A percentile compares a stretch with the other conserved stretches of the same genome.
These are phyloP conservation scores for Diplocarpon mali DNA, from an alignment of 2,329 filamentous ascomycete species.

Conservation along the genomic window DNA sequence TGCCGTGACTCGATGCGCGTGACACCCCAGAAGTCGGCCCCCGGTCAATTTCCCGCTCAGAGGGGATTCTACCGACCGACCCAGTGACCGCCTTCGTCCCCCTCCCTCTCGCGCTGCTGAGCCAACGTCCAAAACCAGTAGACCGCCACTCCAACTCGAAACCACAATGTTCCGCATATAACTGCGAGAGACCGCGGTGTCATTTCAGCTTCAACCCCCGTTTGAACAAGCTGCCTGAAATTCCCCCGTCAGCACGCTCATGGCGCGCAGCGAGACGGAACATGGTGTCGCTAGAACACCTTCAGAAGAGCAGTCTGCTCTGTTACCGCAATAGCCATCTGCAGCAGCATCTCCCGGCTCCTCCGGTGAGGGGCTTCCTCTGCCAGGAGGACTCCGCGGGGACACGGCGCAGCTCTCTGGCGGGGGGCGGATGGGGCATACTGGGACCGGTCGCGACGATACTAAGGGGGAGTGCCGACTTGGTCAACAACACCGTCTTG, in stretches of 20 bases:
- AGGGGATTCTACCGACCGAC: too few species aligned
- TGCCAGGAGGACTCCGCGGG: constrained; percentile 7
- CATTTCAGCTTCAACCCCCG: too few species aligned
- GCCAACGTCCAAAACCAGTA: too few species aligned
- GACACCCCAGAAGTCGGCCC: too few species aligned
- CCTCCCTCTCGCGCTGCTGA: too few species aligned
- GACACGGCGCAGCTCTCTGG: constrained; percentile 8
- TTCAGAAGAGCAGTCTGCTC: constrained; percentile 14
- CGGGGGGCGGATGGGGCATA: constrained; percentile 15
- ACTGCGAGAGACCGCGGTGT: too few species aligned
- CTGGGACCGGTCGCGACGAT: constrained; percentile 20
- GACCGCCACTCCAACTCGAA: too few species aligned
- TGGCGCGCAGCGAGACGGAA: constrained; percentile 14
- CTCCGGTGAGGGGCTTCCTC: constrained; percentile 12
- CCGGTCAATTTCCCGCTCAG: too few species aligned
- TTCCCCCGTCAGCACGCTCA: constrained; percentile 2
- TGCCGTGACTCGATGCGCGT: too few species aligned
- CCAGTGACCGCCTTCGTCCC: too few species aligned
- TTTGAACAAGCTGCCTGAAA: too few species aligned
- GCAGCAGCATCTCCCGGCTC: constrained; percentile 10
- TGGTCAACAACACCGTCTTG: constrained; percentile 22
- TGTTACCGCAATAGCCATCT: constrained; percentile 14
- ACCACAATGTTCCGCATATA: too few species aligned
- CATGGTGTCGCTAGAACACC: constrained; percentile 24
- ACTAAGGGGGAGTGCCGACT: constrained; percentile 16